Evolutionary conservation across 2,329 filamentous ascomycete species (phyloP).

Genomic region (Neonectria sp.): DNA sequence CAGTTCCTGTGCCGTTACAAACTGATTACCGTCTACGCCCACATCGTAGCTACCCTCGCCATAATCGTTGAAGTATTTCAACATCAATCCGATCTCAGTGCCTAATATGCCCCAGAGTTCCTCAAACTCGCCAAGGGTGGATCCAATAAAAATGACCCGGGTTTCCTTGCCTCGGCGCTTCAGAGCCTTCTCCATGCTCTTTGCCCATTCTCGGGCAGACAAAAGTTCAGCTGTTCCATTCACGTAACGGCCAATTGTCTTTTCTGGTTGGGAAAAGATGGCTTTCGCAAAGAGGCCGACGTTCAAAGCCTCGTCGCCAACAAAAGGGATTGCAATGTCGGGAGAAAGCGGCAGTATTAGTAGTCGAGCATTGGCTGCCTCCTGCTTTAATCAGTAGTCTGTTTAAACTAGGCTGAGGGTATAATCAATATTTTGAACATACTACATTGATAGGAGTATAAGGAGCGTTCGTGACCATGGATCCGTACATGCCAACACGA

Average conservation of each 20-base stretch:
- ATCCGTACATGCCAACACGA: conserved; percentile 8
- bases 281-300: conserved; percentile 3
- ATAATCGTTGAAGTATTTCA: not conserved
- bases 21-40: too few relatives aligned
- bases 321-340: not conserved
- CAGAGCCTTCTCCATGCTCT: conserved; percentile 1
- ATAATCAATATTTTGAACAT: not conserved
- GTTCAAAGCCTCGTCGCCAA: conserved; percentile 2
- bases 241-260: conserved; percentile 11
- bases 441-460: not conserved
- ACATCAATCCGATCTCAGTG: conserved; percentile 12
- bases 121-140: not conserved
- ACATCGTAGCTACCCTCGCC: not conserved
- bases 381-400: not conserved
- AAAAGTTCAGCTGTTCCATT: not conserved
- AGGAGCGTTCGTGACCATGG: not conserved
- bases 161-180: not conserved
- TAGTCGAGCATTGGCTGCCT: not conserved
- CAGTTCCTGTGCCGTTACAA: too few relatives aligned
- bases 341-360: not conserved
- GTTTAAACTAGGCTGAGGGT: not conserved
- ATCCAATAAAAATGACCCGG: not conserved
- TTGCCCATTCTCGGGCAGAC: conserved; percentile 3
- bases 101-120: not conserved
- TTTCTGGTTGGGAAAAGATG: conserved; percentile 3